Evolutionary conservation across 2,329 filamentous ascomycete genomes (phyloP).

Genomic region (Cercospora sp.): DNA sequence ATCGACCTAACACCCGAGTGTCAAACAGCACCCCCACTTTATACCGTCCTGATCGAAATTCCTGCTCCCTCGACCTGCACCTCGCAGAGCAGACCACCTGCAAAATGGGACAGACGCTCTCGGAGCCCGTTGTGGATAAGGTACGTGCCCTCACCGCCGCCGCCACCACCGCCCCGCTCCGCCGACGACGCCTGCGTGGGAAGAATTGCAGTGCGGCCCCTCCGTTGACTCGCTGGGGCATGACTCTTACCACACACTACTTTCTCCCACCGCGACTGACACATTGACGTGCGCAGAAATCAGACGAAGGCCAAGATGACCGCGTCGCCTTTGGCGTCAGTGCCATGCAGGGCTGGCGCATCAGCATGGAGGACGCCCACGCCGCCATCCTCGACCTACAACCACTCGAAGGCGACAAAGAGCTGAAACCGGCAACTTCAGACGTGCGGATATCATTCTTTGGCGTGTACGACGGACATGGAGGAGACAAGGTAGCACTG

Average conservation of each 20-base stretch:
- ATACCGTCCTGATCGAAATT: conserved; percentile 2
- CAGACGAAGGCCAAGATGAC: conserved; percentile 87
- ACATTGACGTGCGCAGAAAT: conserved; percentile 62
- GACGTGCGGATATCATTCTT: conserved; percentile 86
- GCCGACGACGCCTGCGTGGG: background rate
- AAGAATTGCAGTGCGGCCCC: background rate
- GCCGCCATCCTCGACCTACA: conserved; percentile 85
- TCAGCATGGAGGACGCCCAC: conserved; percentile 99
- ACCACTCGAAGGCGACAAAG: conserved; percentile 56
- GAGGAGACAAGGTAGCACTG: conserved; percentile 91
- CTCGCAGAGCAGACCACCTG: background rate
- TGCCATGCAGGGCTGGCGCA: conserved; percentile 99
- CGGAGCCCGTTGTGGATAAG: conserved; percentile 98
- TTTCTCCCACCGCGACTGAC: background rate
- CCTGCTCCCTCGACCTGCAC: background rate
- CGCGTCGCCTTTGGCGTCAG: conserved; percentile 91
- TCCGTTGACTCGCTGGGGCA: background rate
- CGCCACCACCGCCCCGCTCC: background rate
- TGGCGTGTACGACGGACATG: conserved; percentile 96
- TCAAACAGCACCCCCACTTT: conserved; percentile 2
- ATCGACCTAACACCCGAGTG: background rate
- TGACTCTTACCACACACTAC: background rate
- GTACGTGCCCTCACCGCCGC: conserved; percentile 53
- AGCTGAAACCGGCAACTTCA: conserved; percentile 59
- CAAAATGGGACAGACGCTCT: conserved; percentile 96